Percentiles rank a stretch among this genome's conserved stretches.
Evolutionary conservation across 208 protist species (phyloP).

Genomic region (Tritrichomonas musculus): DNA sequence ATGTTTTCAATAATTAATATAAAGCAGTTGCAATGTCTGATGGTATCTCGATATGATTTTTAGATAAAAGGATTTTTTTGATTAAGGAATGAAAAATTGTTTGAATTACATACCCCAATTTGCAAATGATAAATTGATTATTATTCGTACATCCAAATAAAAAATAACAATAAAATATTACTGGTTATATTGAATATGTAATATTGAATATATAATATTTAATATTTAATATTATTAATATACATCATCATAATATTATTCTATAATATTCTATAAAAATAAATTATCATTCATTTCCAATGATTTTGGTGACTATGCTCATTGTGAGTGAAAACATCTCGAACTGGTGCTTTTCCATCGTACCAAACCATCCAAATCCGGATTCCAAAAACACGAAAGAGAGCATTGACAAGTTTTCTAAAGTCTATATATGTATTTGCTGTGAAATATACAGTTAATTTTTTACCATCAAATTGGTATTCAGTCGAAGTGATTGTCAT

Average conservation of each 20-base stretch:
- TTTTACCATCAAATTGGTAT: conserved; percentile 21
- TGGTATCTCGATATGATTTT: too few relatives aligned
- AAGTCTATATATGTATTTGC: not conserved
- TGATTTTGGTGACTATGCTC: too few relatives aligned
- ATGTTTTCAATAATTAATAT: too few relatives aligned
- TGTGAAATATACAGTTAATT: not conserved
- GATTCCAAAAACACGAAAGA: not conserved
- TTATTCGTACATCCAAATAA: not conserved
- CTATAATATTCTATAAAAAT: not conserved
- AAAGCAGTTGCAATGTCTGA: too few relatives aligned
- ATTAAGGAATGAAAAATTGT: too few relatives aligned
- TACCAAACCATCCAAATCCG: conserved; percentile 33
- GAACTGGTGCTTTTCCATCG: not conserved
- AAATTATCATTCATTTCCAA: conserved; percentile 3
- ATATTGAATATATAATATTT: not conserved
- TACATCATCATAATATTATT: not conserved
- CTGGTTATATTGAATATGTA: not conserved
- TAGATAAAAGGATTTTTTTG: too few relatives aligned
- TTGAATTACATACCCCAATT: not conserved
- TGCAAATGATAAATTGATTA: not conserved
- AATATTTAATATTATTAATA: not conserved
- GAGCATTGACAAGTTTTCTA: not conserved
- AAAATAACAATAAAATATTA: not conserved
- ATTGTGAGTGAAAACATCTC: not conserved
- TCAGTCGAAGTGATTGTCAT: not conserved